Evolutionary conservation across 2,329 filamentous ascomycete genomes (phyloP).

Genomic region (Huntiella moniliformis): DNA sequence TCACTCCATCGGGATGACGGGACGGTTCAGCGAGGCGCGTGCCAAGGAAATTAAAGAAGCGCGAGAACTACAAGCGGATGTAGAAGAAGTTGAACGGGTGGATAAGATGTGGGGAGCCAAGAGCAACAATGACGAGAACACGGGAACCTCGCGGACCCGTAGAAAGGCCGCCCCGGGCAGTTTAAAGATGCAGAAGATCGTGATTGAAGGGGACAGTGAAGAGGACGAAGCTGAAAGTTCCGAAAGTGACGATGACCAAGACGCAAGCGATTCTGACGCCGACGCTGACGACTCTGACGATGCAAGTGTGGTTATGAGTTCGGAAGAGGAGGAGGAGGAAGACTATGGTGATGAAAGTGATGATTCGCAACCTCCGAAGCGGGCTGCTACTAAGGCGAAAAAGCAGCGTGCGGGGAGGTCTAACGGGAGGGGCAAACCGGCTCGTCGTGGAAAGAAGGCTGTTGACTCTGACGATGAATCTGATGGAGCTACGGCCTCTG

Average conservation of each 20-base stretch:
- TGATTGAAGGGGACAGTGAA: conserved; percentile 16
- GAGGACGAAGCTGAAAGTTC: conserved; percentile 15
- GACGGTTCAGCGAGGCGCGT: conserved; percentile 68
- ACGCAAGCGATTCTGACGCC: conserved; percentile 33
- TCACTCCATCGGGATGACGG: conserved; percentile 67
- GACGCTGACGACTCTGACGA: conserved; percentile 22
- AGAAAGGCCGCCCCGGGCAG: conserved; percentile 15
- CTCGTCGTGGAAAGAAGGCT: background rate
- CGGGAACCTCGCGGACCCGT: conserved; percentile 23
- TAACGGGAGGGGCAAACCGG: background rate
- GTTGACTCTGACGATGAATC: background rate
- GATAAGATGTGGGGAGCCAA: conserved; percentile 54
- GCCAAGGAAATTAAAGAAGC: conserved; percentile 74
- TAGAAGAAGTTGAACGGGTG: conserved; percentile 70
- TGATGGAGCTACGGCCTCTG: background rate
- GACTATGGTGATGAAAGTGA: conserved; percentile 10
- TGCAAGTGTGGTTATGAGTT: background rate
- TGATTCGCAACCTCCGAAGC: conserved; percentile 3
- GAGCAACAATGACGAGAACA: conserved; percentile 33
- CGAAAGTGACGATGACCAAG: conserved; percentile 17
- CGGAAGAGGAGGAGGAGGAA: conserved; percentile 5
- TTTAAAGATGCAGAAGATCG: conserved; percentile 17
- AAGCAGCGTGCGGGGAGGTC: background rate
- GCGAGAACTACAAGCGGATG: conserved; percentile 65
- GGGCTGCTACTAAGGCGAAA: background rate